Conservation (phyloP, 2,329 filamentous ascomycete genomes). For the Talaromyces sp. region DNA sequence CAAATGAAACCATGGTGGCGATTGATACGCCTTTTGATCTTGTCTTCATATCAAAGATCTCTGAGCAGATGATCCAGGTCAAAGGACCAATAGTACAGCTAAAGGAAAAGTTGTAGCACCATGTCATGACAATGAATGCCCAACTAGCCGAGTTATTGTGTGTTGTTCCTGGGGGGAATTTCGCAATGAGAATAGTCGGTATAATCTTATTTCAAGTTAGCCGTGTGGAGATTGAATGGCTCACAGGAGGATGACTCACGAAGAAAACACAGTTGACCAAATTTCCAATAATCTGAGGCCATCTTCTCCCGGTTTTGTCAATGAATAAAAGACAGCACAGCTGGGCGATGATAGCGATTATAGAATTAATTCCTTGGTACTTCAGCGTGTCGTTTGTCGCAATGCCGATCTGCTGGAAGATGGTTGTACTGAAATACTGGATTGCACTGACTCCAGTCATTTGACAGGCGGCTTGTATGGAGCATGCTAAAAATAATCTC, state of each 20-base stretch:
- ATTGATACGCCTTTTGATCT: slow-evolving; percentile 70
- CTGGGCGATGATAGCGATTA: slow-evolving; percentile 65
- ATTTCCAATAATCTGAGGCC: slow-evolving; percentile 68
- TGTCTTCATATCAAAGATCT: slow-evolving; percentile 74
- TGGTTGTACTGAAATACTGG: slow-evolving; percentile 60
- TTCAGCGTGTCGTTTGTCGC: slow-evolving; percentile 59
- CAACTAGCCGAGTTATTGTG: slow-evolving; percentile 54
- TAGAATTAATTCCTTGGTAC: slow-evolving; percentile 70
- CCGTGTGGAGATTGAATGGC: slow-evolving; percentile 26
- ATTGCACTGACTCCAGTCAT: slow-evolving; percentile 74
- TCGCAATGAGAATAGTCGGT: slow-evolving; percentile 9
- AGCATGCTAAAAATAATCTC: slow-evolving; percentile 63
- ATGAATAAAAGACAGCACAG: slow-evolving; percentile 61
- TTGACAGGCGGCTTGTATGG: slow-evolving; percentile 66
- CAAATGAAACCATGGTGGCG: slow-evolving; percentile 67
- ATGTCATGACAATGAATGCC: slow-evolving; percentile 73
- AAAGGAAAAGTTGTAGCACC: slow-evolving; percentile 77
- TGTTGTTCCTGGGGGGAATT: slow-evolving; percentile 5
- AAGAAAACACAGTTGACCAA: slow-evolving; percentile 58
- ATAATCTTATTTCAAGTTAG: slow-evolving; percentile 22
- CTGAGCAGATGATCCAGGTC: slow-evolving; percentile 55
- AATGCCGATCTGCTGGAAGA: slow-evolving; percentile 68
- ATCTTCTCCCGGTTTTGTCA: slow-evolving; percentile 65
- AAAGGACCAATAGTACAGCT: slow-evolving; percentile 65
- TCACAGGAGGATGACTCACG: slow-evolving; percentile 57